Conservation (phyloP, 108 stramenopile species). For the Chaetoceros tenuissimus region DNA sequence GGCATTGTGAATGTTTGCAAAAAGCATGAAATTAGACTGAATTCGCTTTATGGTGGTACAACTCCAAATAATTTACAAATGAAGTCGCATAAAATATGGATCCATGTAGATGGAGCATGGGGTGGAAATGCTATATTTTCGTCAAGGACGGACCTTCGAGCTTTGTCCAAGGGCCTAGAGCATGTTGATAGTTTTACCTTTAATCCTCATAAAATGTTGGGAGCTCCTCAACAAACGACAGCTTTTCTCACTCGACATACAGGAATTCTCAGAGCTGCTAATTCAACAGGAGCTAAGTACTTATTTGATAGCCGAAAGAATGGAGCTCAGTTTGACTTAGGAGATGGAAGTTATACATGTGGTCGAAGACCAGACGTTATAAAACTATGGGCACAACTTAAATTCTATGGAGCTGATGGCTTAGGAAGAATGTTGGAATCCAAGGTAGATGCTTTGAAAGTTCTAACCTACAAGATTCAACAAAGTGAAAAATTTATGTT, state of each 20-base stretch:
- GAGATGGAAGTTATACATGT: constrained; percentile 45
- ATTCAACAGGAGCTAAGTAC: constrained; percentile 39
- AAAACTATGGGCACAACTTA: constrained; percentile 44
- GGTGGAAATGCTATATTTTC: constrained; percentile 51
- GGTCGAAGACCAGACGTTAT: constrained; percentile 40
- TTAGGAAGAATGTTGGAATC: constrained; percentile 26
- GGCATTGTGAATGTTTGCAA: constrained; percentile 29
- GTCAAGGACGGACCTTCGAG: constrained; percentile 8
- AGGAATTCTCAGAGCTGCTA: constrained; percentile 19
- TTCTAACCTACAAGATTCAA: not conserved
- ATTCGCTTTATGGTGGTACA: not conserved
- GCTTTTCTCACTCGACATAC: constrained; percentile 30
- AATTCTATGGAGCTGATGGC: constrained; percentile 27
- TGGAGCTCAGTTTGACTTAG: constrained; percentile 44
- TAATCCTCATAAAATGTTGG: constrained; percentile 57
- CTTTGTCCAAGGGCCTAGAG: constrained; percentile 21
- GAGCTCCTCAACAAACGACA: constrained; percentile 47
- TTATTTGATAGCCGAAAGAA: constrained; percentile 45
- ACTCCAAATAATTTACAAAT: not conserved
- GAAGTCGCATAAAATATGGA: constrained; percentile 26
- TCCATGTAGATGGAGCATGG: constrained; percentile 56
- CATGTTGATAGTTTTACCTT: constrained; percentile 44
- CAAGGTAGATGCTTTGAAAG: constrained; percentile 21
- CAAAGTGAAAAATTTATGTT: constrained; percentile 22
- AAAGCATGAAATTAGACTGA: constrained; percentile 14